Conservation (phyloP, 2,329 filamentous ascomycete species). For the Penicillium crustosum region DNA sequence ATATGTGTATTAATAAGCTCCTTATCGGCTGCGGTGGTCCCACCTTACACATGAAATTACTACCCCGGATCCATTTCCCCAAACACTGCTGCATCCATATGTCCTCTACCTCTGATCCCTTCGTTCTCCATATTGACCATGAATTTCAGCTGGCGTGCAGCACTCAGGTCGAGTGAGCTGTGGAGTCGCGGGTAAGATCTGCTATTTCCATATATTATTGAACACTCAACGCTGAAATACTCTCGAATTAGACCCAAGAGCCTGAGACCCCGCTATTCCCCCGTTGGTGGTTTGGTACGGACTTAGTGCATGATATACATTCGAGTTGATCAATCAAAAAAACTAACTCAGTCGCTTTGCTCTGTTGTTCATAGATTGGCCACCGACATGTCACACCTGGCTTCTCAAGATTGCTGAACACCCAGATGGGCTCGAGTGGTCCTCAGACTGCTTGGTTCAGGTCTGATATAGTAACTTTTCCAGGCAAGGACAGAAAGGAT, state of each 20-base stretch:
- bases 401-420: neutral
- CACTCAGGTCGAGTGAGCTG: neutral
- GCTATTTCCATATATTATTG: neutral
- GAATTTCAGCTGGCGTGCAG: neutral
- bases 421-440: neutral
- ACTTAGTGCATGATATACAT: neutral
- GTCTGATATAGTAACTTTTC: neutral
- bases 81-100: neutral
- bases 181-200: constrained; percentile 3
- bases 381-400: neutral
- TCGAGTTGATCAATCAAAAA: no score
- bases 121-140: neutral
- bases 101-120: neutral
- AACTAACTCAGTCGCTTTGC: neutral
- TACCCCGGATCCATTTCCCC: constrained; percentile 3
- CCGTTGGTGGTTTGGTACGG: constrained; percentile 1
- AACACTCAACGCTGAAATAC: constrained; percentile 1
- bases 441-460: neutral
- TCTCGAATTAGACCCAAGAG: neutral
- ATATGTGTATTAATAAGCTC: no score
- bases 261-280: neutral
- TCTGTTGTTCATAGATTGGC: neutral
- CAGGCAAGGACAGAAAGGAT: neutral
- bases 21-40: no score
- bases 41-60: neutral